Percentiles rank a stretch among this genome's conserved stretches.
phyloP scores from a whole-genome alignment of 257 asterid genomes.

The Verbena officinalis region DNA sequence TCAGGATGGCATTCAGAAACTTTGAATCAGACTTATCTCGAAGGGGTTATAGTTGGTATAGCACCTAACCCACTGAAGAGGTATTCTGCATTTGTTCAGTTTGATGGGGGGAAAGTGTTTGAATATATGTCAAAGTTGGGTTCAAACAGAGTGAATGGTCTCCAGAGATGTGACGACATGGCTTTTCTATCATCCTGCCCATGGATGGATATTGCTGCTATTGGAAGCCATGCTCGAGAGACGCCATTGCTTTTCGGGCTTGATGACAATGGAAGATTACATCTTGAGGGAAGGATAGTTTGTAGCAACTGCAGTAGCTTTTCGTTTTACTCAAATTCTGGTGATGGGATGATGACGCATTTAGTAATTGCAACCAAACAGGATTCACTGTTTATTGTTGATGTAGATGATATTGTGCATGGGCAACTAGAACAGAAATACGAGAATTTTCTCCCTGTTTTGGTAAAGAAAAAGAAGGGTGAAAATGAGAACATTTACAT shows the following conservation, averaged over 20 bases:
- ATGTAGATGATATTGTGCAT: slow-evolving; percentile 63
- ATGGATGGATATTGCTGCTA: slow-evolving; percentile 66
- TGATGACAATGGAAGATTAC: slow-evolving; percentile 75
- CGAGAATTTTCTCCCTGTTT: slow-evolving; percentile 68
- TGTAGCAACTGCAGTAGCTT: slow-evolving; percentile 90
- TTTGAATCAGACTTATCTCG: slow-evolving; percentile 53
- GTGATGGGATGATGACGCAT: slow-evolving; percentile 67
- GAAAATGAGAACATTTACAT: slow-evolving; percentile 58
- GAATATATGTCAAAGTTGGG: slow-evolving; percentile 65
- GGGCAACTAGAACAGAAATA: slow-evolving; percentile 69
- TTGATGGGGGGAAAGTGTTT: slow-evolving; percentile 75
- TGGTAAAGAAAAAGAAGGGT: slow-evolving; percentile 51
- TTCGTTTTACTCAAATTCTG: slow-evolving; percentile 79
- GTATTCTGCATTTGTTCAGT: slow-evolving; percentile 71
- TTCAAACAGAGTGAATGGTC: slow-evolving; percentile 39
- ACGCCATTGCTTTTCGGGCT: slow-evolving; percentile 79
- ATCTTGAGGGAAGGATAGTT: slow-evolving; percentile 57
- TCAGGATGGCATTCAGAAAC: slow-evolving; percentile 81
- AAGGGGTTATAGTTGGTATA: slow-evolving; percentile 60
- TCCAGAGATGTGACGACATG: slow-evolving; percentile 67
- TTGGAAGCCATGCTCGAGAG: slow-evolving; percentile 44
- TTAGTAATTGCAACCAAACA: slow-evolving; percentile 81
- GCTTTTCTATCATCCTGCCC: slow-evolving; percentile 73
- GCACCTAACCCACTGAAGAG: slow-evolving; percentile 46
- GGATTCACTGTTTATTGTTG: slow-evolving; percentile 78